Percentiles rank a stretch among this genome's conserved stretches.
Conservation (phyloP, 1,284 basidiomycete species). For the Ganoderma boninense region DNA sequence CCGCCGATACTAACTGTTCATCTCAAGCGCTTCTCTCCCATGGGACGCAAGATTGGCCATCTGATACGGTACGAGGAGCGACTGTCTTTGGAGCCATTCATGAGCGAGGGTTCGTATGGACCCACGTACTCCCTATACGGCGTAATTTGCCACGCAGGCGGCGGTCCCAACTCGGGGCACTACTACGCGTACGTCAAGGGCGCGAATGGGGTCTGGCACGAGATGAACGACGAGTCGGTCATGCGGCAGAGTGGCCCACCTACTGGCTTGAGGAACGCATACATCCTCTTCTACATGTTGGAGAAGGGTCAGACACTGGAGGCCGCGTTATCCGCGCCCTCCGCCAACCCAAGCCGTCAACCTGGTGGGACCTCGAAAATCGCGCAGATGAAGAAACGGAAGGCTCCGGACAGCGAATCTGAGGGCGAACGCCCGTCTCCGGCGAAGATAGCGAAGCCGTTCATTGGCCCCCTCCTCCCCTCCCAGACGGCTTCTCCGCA, state of each 20-base stretch:
- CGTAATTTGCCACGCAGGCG: conserved; percentile 93
- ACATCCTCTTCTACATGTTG: conserved; percentile 92
- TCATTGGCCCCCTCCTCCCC: conserved; percentile 74
- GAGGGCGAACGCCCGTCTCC: conserved; percentile 56
- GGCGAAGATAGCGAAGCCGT: conserved; percentile 50
- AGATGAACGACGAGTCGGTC: conserved; percentile 94
- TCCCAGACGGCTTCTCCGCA: conserved; percentile 36
- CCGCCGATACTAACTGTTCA: conserved; percentile 96
- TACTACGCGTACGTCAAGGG: conserved; percentile 91
- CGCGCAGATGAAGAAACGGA: conserved; percentile 72
- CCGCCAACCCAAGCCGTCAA: conserved; percentile 18
- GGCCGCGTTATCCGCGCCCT: conserved; percentile 54
- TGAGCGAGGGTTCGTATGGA: conserved; percentile 83
- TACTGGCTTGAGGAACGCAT: conserved; percentile 82
- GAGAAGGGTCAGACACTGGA: conserved; percentile 78
- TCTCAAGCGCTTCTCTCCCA: conserved; percentile 93
- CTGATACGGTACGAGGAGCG: conserved; percentile 82
- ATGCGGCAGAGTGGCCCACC: conserved; percentile 53
- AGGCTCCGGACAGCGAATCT: conserved; percentile 49
- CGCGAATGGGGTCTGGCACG: conserved; percentile 80
- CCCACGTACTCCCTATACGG: conserved; percentile 91
- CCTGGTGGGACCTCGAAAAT: conserved; percentile 51
- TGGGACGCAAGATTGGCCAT: conserved; percentile 88
- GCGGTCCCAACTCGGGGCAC: conserved; percentile 94
- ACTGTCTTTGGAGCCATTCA: conserved; percentile 81